Base-by-base conservation (phyloP, 345 rosid genomes). In the Gossypium ekmanianum region DNA sequence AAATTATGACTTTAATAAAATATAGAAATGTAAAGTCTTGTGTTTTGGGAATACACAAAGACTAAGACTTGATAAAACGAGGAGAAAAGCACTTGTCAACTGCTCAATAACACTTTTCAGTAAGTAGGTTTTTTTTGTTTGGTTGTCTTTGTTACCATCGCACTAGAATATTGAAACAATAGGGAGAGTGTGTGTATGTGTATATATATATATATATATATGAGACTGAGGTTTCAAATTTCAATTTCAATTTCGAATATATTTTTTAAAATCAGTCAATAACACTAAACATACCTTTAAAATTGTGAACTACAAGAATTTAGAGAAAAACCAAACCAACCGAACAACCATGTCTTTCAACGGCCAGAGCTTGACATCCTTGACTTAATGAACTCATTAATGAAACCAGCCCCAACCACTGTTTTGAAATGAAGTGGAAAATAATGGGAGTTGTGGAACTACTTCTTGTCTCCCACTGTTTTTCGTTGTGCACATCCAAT, bases 61-160 rank as follows among this genome's bases (percentile, higher is more conserved):
- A 4, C n/a, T 5, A 14, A 50, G 6, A 4, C n/a, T 16, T 51
- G 56, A 51, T 51, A 51, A 55, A 55, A 55, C 24, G 59, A 57
- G 12, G 26, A 50, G 73, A 52, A 55, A 18, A 52, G 44, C n/a
- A 34, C 61, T 20, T 52, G 26, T 70, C 47, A 52, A 70, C 47
- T 45, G 11, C 56, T 47, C 26, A 22, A 51, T 22, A 2, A 50
- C 1, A 29, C 47, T 52, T 70, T 70, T 51, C 26, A 34, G 14
- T 52, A 51, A 70, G 44, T 57, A 43, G 61, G 52, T 68, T n/a
- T 68, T 68, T 54, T 68, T 34, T 68, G 72, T 68, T 68, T 9
- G 61, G 18, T 70, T 17, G 61, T 52, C 13, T 52, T 52, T 70
- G 73, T 70, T 17, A 27, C 34, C 14, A 54, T 11, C 9, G 26